Conservation (phyloP, 768 basidiomycete genomes). For the Podaxis sp. region DNA sequence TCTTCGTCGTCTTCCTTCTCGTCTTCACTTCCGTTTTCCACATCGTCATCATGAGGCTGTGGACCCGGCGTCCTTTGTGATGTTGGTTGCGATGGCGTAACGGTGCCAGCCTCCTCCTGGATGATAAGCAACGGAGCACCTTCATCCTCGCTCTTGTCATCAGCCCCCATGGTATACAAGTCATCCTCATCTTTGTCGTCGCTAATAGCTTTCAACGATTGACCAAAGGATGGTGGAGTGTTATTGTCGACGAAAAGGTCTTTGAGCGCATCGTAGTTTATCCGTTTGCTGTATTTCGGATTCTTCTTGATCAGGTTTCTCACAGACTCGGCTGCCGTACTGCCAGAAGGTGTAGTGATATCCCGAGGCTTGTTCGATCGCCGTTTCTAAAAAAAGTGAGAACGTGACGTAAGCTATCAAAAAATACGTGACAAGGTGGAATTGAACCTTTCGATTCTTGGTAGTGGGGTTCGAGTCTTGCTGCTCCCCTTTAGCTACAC, state of each 20-base stretch:
- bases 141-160: constrained; percentile 36
- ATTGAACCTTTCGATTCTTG: constrained; percentile 78
- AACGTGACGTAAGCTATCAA: constrained; percentile 12
- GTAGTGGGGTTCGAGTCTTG: constrained; percentile 33
- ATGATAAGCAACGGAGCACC: constrained; percentile 36
- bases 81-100: constrained; percentile 20
- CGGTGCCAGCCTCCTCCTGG: constrained; percentile 40
- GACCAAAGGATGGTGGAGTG: constrained; percentile 20
- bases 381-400: constrained; percentile 47
- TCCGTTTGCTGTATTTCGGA: constrained; percentile 83
- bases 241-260: constrained; percentile 58
- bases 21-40: constrained; percentile 42
- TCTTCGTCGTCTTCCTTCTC: constrained; percentile 47
- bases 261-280: constrained; percentile 89
- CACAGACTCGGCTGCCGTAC: constrained; percentile 73
- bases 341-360: constrained; percentile 62
- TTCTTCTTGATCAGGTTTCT: constrained; percentile 80
- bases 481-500: constrained; percentile 66
- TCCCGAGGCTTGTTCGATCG: constrained; percentile 71
- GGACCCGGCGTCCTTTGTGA: constrained; percentile 20
- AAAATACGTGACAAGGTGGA: constrained; percentile 33
- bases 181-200: constrained; percentile 45
- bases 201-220: constrained; percentile 3
- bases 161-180: constrained; percentile 34
- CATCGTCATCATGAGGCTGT: constrained; percentile 32